Evolutionary conservation across 441 rosid genomes (phyloP), one percentile per base, ranked within the genome.

Genomic region (Metrosideros polymorpha): DNA sequence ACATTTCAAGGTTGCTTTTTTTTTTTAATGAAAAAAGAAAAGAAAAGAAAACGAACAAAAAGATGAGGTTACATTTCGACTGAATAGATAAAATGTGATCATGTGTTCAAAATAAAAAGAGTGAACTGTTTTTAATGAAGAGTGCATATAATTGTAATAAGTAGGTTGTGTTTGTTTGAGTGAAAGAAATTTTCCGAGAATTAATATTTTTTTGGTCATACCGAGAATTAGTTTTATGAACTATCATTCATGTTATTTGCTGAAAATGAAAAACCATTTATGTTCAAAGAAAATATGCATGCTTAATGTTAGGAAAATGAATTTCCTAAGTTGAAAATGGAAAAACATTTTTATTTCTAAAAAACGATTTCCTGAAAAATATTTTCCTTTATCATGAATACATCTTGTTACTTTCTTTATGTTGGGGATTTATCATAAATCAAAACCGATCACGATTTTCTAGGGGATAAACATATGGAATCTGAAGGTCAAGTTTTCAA

Each of bases 221-320:
- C 6, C 12, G 5, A 54, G n/a, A 24, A 49, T 49, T 51, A 51
- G 8, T 51, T 51, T 6, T 18, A 2, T 18, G 22, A 7, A 51
- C 22, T 17, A 17, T 54, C 27, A 9, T 0, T 12, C 2, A 0
- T 54, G 0, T 3, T 12, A 54, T 54, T 24, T 24, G 12, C 0
- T 3, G 27, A 54, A 54, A 54, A 54, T 54, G 2, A 54, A 54
- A 54, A 52, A 19, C 9, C 4, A 54, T 54, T 22, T 8, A 1
- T 9, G 57, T 5, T 24, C 9, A 18, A 51, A 9, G 18, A 54
- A 22, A 54, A 22, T 54, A 54, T 7, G 52, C 52, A 50, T 50
- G 25, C 25, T 22, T 54, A 54, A 54, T 22, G 56, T 54, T 54
- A 22, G 27, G 12, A 54, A 54, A 22, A 53, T 8, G 6, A 19